Base-by-base conservation (phyloP, 495 filamentous ascomycete species). In the Parachaetomium inaequale region DNA sequence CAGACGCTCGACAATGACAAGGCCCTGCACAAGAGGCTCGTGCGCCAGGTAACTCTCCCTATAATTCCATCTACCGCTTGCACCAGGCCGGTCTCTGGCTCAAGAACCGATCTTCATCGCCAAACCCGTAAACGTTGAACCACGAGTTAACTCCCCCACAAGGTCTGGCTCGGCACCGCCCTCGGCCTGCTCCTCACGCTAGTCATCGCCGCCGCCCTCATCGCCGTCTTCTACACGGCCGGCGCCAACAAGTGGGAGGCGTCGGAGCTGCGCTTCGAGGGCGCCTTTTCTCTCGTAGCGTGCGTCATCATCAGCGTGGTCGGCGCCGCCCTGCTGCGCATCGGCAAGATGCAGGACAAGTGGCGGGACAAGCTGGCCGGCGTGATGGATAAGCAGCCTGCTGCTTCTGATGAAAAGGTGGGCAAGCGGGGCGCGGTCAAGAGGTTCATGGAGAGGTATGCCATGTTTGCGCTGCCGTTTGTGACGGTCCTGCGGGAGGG, bases 401-500 rank as follows among this genome's bases (percentile, higher is more conserved):
- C 93, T 23, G 87, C 87, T 64, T 70, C 64, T 82, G 19, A 70
- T 64, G 10, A 65, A 2, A 62, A 51, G 55, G 65, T 59, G 36
- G 38, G 4, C n/a, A 42, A 15, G 49, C 49, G 31, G 63, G 73
- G 10, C 73, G 79, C 4, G 73, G 52, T 55, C 21, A 90, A 88
- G 79, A 67, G 72, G 42, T 91, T 84, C 78, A 73, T 79, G 38
- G 83, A 91, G 72, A 90, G 89, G 69, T 92, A 94, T 62, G 84
- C 82, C 49, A 89, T 96, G 87, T 94, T 94, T 71, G 68, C 87
- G 21, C 75, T 94, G 31, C 90, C 91, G 0, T 92, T 94, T 67
- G 81, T 93, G 70, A 96, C 91, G 0, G 85, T 91, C n/a, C 76
- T 94, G 7, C 78, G 91, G 21, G 90, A 96, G 72, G 91, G 90